Percentiles rank a stretch among this genome's conserved stretches.
Conservation (phyloP, 768 basidiomycete species). For the Tulasnella calospora region DNA sequence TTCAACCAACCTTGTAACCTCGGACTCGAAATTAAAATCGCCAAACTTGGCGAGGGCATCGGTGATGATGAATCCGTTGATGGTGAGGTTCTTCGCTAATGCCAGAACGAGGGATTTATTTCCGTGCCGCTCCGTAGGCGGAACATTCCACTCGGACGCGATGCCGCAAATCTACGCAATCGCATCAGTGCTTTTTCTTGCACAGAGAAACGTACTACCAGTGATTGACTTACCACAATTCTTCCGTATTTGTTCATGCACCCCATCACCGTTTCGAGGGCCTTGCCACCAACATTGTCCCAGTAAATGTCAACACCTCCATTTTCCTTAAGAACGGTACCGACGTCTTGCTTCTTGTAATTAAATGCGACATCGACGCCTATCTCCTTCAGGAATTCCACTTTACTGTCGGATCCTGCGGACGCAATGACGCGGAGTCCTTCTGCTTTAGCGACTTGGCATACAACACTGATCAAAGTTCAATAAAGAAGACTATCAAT, state of each 20-base stretch:
- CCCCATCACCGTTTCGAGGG: slow-evolving; percentile 33
- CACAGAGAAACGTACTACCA: background rate
- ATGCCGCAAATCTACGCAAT: slow-evolving; percentile 21
- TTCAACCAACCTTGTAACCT: slow-evolving; percentile 30
- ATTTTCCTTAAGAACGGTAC: slow-evolving; percentile 50
- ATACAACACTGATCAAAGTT: slow-evolving; percentile 33
- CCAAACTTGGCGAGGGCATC: slow-evolving; percentile 16
- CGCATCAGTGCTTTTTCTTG: background rate
- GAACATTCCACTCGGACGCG: slow-evolving; percentile 28
- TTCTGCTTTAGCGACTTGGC: slow-evolving; percentile 43
- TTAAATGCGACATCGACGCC: slow-evolving; percentile 70
- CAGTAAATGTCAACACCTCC: slow-evolving; percentile 54
- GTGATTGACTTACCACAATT: slow-evolving; percentile 29
- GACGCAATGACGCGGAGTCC: slow-evolving; percentile 63
- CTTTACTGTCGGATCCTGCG: slow-evolving; percentile 70
- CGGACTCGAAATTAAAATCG: slow-evolving; percentile 26
- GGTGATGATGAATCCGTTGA: slow-evolving; percentile 23
- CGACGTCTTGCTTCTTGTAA: slow-evolving; percentile 57
- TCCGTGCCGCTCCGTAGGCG: slow-evolving; percentile 27
- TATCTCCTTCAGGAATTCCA: slow-evolving; percentile 52
- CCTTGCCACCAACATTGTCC: slow-evolving; percentile 35
- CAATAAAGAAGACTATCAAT: background rate
- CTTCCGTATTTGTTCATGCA: slow-evolving; percentile 31
- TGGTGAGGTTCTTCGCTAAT: slow-evolving; percentile 4
- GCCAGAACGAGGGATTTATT: slow-evolving; percentile 15